Evolutionary conservation across 768 basidiomycete species (phyloP).

Genomic region (Rhodotorula graminis): DNA sequence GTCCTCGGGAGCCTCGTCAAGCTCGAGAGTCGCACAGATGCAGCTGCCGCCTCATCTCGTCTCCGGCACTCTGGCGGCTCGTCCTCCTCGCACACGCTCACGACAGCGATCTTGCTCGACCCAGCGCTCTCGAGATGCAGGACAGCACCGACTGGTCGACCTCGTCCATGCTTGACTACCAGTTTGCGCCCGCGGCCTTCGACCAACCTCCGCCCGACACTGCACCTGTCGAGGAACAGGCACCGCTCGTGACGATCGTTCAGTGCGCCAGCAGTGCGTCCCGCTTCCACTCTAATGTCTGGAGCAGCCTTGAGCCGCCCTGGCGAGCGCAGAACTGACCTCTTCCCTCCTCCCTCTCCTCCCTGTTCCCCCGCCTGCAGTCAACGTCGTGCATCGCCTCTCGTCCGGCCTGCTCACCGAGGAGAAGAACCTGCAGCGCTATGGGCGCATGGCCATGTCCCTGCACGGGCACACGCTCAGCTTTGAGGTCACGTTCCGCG

Average conservation of each 20-base stretch:
- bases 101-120: too few species aligned
- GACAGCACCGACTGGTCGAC: too few species aligned
- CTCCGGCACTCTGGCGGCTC: too few species aligned
- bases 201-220: neutral
- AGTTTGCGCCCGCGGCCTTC: neutral
- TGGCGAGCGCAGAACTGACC: neutral
- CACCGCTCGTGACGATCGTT: neutral
- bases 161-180: too few species aligned
- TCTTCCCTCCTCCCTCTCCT: too few species aligned
- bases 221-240: neutral
- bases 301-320: neutral
- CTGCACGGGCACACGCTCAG: slow-evolving; percentile 21
- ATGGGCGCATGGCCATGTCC: neutral
- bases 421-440: slow-evolving; percentile 2
- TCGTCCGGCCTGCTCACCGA: neutral
- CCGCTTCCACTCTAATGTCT: neutral
- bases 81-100: too few species aligned
- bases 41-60: too few species aligned
- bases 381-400: slow-evolving; percentile 21
- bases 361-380: neutral
- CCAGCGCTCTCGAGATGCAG: too few species aligned
- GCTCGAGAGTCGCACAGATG: too few species aligned
- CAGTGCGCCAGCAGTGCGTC: neutral
- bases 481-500: slow-evolving; percentile 24
- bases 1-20: too few species aligned